Base-by-base conservation (phyloP, 768 basidiomycete species). In the Psilocybe subaeruginosa region DNA sequence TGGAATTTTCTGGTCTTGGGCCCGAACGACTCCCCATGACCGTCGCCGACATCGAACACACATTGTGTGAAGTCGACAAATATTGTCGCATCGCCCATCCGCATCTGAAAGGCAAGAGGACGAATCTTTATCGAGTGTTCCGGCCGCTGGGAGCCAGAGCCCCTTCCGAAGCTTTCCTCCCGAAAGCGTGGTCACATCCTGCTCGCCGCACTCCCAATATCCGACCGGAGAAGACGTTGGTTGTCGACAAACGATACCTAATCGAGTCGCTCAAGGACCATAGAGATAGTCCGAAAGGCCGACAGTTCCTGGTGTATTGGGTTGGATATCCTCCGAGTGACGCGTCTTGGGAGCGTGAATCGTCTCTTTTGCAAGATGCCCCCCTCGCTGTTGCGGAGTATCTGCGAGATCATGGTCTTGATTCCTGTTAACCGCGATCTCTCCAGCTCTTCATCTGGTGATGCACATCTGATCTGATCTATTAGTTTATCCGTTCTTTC, bases 41-140 rank as follows among this genome's bases (percentile, higher is more conserved):
- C 65, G 74, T 91, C 52, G 84, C 86, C 39, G 92, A 93, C 70
- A 77, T 93, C 56, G 92, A 93, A 75, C 92, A 93, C 70, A 79
- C 86, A 1, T 74, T 93, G 14, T 93, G 92, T 74, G 92, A 93
- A 70, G 79, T 89, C 48, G 89, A 92, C 74, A 91, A 92, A 69
- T 93, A 92, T 68, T 78, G 85, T 45, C 87, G 91, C 49, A 75
- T 75, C n/a, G 76, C 73, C 17, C 82, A 85, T 69, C 83, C 85
- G 3, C 43, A 72, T 9, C 68, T 86, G 58, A 78, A 75, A 59
- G 81, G 78, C 31, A 74, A 68, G 47, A 77, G 83, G 47, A 75
- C 65, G 16, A 67, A 80, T 58, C 67, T 84, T 33, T 73, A 70
- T 4, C 76, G 78, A 11, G 57, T 60, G 0, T 88, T 81, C 64